phyloP scores from a whole-genome alignment of 495 filamentous ascomycete species.

The Penicillium angulare region DNA sequence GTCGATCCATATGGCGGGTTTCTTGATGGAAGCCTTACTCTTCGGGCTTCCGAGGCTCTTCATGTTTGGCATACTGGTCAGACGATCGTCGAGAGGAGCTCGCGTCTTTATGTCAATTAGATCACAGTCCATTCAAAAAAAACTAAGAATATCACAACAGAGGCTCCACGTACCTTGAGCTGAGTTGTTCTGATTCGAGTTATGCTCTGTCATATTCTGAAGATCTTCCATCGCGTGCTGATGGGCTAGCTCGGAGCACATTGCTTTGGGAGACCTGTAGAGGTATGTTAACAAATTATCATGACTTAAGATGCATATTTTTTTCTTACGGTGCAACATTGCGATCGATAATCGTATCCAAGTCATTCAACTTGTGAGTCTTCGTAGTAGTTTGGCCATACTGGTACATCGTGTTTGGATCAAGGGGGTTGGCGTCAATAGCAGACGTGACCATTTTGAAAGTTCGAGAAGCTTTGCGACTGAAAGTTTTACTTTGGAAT shows the following conservation, averaged over 20 bases:
- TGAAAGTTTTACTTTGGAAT: not conserved
- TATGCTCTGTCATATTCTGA: constrained; percentile 21
- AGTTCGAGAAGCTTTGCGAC: not conserved
- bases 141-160: not conserved
- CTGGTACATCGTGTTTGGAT: constrained; percentile 15
- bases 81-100: constrained; percentile 2
- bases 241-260: constrained; percentile 26
- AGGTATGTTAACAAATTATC: not conserved
- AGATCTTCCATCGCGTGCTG: constrained; percentile 28
- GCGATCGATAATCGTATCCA: constrained; percentile 13
- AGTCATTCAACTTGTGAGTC: constrained; percentile 7
- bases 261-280: constrained; percentile 20
- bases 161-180: not conserved
- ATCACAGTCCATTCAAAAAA: not conserved
- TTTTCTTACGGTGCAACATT: constrained; percentile 27
- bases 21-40: constrained; percentile 5
- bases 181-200: constrained; percentile 6
- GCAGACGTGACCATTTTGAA: constrained; percentile 19
- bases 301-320: too few relatives aligned
- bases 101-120: not conserved
- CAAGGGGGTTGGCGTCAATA: constrained; percentile 19
- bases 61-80: constrained; percentile 8
- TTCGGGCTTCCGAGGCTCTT: constrained; percentile 9
- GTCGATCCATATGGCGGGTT: too few relatives aligned
- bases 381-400: not conserved